Conservation (phyloP, 805 yeast genomes). For the Hanseniaspora meyeri region DNA sequence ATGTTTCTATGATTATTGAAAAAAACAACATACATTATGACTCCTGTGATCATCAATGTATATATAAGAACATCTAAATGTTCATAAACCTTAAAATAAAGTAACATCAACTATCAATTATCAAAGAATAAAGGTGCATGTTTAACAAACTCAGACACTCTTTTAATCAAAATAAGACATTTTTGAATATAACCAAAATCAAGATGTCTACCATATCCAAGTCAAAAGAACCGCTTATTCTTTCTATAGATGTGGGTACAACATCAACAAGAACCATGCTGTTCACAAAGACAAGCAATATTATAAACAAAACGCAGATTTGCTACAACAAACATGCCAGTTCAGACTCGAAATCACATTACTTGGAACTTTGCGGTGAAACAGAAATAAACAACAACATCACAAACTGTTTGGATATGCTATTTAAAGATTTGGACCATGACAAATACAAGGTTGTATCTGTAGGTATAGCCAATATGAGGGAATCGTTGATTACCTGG, state of each 20-base stretch:
- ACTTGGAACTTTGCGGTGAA: slow-evolving; percentile 1
- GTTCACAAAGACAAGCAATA: slow-evolving; percentile 60
- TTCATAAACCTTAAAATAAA: not conserved
- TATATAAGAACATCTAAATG: too few species aligned
- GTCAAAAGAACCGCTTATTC: slow-evolving; percentile 33
- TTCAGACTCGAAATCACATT: not conserved
- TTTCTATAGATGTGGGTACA: slow-evolving; percentile 81
- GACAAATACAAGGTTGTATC: slow-evolving; percentile 55
- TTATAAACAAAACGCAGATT: slow-evolving; percentile 78
- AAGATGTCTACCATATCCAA: not conserved
- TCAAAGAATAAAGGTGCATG: not conserved
- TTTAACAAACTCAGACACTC: not conserved
- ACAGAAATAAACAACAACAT: slow-evolving; percentile 41
- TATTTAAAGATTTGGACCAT: slow-evolving; percentile 44
- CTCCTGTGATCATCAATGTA: not conserved
- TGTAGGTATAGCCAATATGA: slow-evolving; percentile 87
- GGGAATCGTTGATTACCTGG: slow-evolving; percentile 90
- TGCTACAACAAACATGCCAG: slow-evolving; percentile 38
- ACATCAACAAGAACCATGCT: slow-evolving; percentile 82
- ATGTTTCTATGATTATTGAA: not conserved
- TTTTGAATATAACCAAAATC: not conserved
- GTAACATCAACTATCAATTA: too few species aligned
- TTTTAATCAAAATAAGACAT: not conserved
- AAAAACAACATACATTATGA: not conserved
- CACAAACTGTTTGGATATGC: slow-evolving; percentile 61